phyloP scores from a whole-genome alignment of 2,329 filamentous ascomycete species.

The Tolypocladium tropicale region DNA sequence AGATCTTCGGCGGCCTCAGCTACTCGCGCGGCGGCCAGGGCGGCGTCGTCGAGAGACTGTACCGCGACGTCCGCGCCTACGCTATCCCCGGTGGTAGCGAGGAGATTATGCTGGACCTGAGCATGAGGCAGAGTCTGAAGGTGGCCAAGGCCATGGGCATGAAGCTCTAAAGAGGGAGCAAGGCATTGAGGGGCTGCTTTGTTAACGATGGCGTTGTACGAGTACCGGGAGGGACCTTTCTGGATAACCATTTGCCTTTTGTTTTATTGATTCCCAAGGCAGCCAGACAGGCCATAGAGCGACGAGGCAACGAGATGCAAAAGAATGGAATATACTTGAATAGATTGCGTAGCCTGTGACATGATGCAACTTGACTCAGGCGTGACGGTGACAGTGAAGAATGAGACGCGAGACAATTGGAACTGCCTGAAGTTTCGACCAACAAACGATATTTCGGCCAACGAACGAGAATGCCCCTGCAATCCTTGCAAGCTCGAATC shows the following conservation, averaged over 20 bases:
- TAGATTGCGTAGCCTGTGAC: neutral
- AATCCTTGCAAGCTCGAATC: neutral
- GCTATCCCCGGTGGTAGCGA: constrained; percentile 92
- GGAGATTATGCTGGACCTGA: constrained; percentile 98
- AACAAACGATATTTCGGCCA: too few species aligned
- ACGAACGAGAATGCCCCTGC: too few species aligned
- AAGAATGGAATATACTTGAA: neutral
- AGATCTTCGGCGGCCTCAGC: constrained; percentile 92
- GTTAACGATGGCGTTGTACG: neutral
- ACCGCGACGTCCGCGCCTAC: constrained; percentile 91
- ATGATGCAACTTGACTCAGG: neutral
- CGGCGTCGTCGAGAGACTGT: constrained; percentile 87
- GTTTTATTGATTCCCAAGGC: neutral
- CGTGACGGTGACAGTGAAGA: neutral
- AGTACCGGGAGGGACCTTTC: neutral
- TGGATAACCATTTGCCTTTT: neutral
- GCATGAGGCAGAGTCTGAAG: constrained; percentile 79
- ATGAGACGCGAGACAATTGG: neutral
- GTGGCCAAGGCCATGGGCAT: constrained; percentile 89
- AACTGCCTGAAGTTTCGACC: too few species aligned
- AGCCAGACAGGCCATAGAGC: neutral
- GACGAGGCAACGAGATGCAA: neutral
- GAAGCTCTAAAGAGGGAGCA: constrained; percentile 63
- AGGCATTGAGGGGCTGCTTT: neutral
- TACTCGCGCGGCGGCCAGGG: constrained; percentile 93